Evolutionary conservation across 257 asterid genomes (phyloP), one percentile per base, ranked within the genome.

Genomic region (Solanum chiquidenum): DNA sequence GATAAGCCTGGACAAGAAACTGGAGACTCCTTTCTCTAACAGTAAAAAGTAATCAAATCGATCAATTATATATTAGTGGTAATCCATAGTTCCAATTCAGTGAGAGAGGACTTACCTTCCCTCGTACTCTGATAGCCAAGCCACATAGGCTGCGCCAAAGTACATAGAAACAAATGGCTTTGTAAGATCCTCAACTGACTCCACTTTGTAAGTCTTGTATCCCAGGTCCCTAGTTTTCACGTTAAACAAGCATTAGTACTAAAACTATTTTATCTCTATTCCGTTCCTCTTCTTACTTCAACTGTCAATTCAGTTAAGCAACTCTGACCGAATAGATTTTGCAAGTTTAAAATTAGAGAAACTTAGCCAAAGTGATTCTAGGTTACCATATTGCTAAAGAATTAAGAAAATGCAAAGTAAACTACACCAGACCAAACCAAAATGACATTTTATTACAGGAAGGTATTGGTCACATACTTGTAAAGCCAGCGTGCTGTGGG

Each of bases 401-500:
- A 86, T 66, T 40, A 60, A 80, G 29, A 75, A 90, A 73, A 85
- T 27, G 62, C 31, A 66, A 86, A 44, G 77, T 75, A n/a, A 33
- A 37, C 55, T 31, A 80, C 66, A 79, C 66, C 85, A 42, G 14
- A 79, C 18, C 84, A 77, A 76, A 76, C 34, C 35, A 77, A 31
- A 42, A 79, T 80, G 40, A 27, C 83, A 75, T 75, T 75, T 75
- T 23, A 58, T 82, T 87, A 37, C 27, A 79, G 7, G 66, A 79
- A 42, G 40, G 68, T 46, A 9, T 13, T 69, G 73, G 34, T 71
- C 84, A 88, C 94, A 44, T 95, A 97, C 99, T 93, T 94, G 95
- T 95, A 91, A 77, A 97, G 99, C 99, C 99, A 97, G 25, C 94
- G 89, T 86, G 98, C 98, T 1, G 99, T 97, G 55, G 99, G 95